phyloP scores from a whole-genome alignment of 768 basidiomycete species.

The Mycena metata region DNA sequence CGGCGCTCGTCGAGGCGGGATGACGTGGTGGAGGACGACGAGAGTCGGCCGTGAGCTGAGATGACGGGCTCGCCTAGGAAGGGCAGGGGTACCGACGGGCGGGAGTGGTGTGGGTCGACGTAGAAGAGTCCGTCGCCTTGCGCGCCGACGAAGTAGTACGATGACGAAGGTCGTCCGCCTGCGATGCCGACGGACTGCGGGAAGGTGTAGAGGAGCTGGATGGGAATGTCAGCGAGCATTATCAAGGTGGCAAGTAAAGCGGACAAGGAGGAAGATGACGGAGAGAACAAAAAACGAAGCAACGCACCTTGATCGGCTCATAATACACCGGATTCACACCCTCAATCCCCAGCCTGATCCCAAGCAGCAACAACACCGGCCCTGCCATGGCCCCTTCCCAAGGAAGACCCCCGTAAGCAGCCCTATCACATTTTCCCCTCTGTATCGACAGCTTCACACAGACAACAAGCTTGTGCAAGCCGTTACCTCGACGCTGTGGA shows the following conservation, averaged over 20 bases:
- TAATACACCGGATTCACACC: constrained; percentile 97
- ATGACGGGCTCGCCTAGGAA: constrained; percentile 4
- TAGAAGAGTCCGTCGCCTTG: constrained; percentile 91
- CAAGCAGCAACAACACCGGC: constrained; percentile 91
- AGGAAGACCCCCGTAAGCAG: too few species aligned
- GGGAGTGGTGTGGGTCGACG: constrained; percentile 83
- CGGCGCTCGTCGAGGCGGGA: constrained; percentile 9
- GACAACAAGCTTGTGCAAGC: too few species aligned
- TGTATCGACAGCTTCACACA: too few species aligned
- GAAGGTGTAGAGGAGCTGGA: constrained; percentile 95
- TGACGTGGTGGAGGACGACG: not conserved
- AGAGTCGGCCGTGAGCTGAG: not conserved
- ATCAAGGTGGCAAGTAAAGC: too few species aligned
- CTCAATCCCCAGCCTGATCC: constrained; percentile 88
- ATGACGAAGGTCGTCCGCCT: constrained; percentile 93
- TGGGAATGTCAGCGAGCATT: too few species aligned
- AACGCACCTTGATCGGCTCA: constrained; percentile 72
- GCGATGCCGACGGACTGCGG: constrained; percentile 97
- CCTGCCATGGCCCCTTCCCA: too few species aligned
- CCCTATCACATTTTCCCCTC: too few species aligned
- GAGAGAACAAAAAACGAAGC: too few species aligned
- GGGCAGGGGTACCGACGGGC: constrained; percentile 79
- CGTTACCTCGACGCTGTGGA: too few species aligned
- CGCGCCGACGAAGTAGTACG: constrained; percentile 96
- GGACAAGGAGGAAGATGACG: too few species aligned